Evolutionary conservation across 805 yeast genomes (phyloP).

Genomic region (Teunomyces pallodes): DNA sequence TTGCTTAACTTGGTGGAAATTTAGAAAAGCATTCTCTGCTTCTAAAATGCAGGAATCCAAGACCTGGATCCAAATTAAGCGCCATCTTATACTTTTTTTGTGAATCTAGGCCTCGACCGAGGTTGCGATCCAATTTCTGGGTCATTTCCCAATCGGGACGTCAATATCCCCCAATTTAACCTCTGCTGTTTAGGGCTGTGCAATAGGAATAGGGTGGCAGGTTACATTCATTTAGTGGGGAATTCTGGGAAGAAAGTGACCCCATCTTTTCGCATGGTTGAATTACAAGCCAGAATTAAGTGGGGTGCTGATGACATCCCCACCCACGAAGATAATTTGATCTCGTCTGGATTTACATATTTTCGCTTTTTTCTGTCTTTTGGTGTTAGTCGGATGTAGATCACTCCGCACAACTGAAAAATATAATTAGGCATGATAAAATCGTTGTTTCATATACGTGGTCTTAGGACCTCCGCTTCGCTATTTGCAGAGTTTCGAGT

Average conservation of each 20-base stretch:
- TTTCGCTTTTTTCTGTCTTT: neutral
- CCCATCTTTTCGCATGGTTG: too few species aligned
- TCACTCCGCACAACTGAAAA: neutral
- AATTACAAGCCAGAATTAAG: too few species aligned
- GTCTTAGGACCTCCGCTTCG: neutral
- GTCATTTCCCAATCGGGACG: neutral
- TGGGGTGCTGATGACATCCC: too few species aligned
- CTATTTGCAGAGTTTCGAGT: conserved; percentile 22
- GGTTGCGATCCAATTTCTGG: neutral
- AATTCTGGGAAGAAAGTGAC: too few species aligned
- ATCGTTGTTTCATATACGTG: neutral
- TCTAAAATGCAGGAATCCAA: neutral
- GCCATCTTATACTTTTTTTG: neutral
- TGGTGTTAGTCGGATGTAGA: neutral
- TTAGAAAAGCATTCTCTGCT: too few species aligned
- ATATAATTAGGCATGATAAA: neutral
- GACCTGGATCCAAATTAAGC: neutral
- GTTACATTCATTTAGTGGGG: too few species aligned
- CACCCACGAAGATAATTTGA: neutral
- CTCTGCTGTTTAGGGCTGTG: neutral
- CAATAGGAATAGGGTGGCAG: too few species aligned
- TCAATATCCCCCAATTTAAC: neutral
- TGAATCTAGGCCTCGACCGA: neutral
- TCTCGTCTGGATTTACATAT: neutral
- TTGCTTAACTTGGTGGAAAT: too few species aligned